phyloP scores from a whole-genome alignment of 139 green algal genomes.

The Auxenochlorella protothecoides region DNA sequence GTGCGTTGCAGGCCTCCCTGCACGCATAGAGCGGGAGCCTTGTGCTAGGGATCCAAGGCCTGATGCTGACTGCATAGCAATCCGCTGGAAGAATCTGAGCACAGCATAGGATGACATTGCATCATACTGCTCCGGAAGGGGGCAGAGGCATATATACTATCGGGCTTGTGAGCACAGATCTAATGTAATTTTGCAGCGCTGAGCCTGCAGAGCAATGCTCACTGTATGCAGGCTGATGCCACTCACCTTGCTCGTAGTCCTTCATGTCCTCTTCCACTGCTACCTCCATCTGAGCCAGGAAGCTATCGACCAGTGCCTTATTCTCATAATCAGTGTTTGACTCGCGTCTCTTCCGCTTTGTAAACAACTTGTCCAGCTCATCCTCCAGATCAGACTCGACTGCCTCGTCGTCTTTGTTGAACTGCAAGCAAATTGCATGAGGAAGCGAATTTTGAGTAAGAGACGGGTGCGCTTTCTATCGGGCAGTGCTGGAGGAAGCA shows the following conservation, averaged over 20 bases:
- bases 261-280: constrained; percentile 43
- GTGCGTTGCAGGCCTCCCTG: constrained; percentile 34
- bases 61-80: too few species aligned
- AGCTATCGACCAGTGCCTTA: constrained; percentile 23
- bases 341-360: background rate
- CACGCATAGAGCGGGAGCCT: background rate
- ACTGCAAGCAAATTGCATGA: too few species aligned
- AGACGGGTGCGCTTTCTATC: too few species aligned
- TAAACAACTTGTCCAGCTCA: constrained; percentile 12
- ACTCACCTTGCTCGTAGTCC: constrained; percentile 21
- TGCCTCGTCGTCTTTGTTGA: too few species aligned
- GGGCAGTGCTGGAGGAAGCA: too few species aligned
- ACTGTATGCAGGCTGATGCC: background rate
- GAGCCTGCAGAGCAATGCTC: background rate
- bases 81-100: too few species aligned
- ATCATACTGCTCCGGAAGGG: too few species aligned
- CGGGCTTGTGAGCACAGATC: too few species aligned
- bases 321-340: constrained; percentile 8
- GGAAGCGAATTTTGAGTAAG: too few species aligned
- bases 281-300: constrained; percentile 41
- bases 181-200: too few species aligned
- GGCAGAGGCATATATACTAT: too few species aligned
- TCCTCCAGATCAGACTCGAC: constrained; percentile 5
- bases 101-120: background rate
- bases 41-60: too few species aligned